Evolutionary conservation across 2,329 filamentous ascomycete species (phyloP).

Genomic region (Chrysoporthe puriensis): DNA sequence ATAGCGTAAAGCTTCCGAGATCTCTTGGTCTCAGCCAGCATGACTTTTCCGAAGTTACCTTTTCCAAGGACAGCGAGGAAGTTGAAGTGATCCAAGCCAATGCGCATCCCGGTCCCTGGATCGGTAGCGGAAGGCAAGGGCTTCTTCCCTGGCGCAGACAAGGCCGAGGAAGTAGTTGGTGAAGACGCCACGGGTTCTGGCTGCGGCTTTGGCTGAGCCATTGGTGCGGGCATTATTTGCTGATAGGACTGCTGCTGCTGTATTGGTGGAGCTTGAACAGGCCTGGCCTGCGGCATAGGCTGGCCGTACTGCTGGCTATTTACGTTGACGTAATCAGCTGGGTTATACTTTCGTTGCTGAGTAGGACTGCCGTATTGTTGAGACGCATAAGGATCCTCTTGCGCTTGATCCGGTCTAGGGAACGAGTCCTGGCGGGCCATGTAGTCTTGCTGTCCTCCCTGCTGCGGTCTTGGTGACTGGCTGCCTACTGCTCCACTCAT

Average conservation of each 20-base stretch:
- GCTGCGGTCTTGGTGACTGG: conserved; percentile 37
- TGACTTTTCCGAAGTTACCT: conserved; percentile 99
- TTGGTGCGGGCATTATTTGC: conserved; percentile 32
- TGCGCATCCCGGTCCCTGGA: conserved; percentile 76
- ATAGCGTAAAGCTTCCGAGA: conserved; percentile 94
- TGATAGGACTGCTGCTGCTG: conserved; percentile 44
- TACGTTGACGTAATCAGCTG: conserved; percentile 72
- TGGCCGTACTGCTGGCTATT: conserved; percentile 45
- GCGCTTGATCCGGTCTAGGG: conserved; percentile 37
- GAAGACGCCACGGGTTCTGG: conserved; percentile 41
- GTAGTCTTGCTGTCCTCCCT: conserved; percentile 40
- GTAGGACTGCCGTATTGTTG: conserved; percentile 43
- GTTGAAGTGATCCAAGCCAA: conserved; percentile 98
- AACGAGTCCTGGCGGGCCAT: conserved; percentile 38
- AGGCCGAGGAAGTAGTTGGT: conserved; percentile 38
- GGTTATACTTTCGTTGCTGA: conserved; percentile 73
- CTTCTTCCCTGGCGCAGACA: conserved; percentile 52
- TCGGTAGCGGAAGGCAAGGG: conserved; percentile 72
- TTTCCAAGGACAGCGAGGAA: conserved; percentile 98
- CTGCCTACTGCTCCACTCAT: conserved; percentile 56
- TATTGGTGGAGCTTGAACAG: conserved; percentile 38
- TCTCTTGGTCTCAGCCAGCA: conserved; percentile 96
- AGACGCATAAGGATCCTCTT: conserved; percentile 45
- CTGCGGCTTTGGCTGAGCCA: conserved; percentile 44
- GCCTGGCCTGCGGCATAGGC: conserved; percentile 43